A percentile compares a stretch with the other conserved stretches of the same genome.
phyloP scores from a whole-genome alignment of 352 stramenopile species.

The Pythium aquatile region DNA sequence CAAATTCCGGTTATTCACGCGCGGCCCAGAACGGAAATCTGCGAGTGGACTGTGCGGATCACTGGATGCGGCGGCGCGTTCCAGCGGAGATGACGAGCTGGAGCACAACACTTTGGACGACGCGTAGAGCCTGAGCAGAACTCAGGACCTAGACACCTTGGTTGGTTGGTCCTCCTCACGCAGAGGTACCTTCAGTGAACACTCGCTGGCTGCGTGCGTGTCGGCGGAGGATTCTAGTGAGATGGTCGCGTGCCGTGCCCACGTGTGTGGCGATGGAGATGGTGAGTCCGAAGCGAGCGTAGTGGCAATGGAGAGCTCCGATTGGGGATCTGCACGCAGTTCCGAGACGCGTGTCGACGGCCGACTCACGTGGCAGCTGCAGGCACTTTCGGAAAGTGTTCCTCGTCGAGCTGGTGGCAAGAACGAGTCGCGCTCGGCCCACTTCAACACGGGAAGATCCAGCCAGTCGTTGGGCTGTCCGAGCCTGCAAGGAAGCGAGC shows the following conservation, averaged over 20 bases:
- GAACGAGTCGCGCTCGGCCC: not conserved
- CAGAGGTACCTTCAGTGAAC: not conserved
- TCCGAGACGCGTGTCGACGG: not conserved
- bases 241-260: not conserved
- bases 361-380: slow-evolving; percentile 14
- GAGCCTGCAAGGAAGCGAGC: too few species aligned
- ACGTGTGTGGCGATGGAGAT: not conserved
- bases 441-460: slow-evolving; percentile 24
- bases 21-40: slow-evolving; percentile 13
- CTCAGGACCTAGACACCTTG: not conserved
- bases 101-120: slow-evolving; percentile 11
- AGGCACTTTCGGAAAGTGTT: slow-evolving; percentile 23
- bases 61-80: not conserved
- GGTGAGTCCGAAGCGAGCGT: not conserved
- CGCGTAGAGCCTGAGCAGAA: slow-evolving; percentile 3
- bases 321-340: slow-evolving; percentile 5
- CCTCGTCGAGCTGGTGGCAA: not conserved
- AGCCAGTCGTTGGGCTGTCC: not conserved
- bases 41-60: slow-evolving; percentile 5
- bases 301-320: not conserved
- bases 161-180: not conserved
- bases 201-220: not conserved
- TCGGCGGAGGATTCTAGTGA: not conserved
- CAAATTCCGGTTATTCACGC: slow-evolving; percentile 10
- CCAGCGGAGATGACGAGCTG: not conserved